Evolutionary conservation across 2,329 filamentous ascomycete genomes (phyloP), one percentile per base, ranked within the genome.

Genomic region (Diaporthe sp.): DNA sequence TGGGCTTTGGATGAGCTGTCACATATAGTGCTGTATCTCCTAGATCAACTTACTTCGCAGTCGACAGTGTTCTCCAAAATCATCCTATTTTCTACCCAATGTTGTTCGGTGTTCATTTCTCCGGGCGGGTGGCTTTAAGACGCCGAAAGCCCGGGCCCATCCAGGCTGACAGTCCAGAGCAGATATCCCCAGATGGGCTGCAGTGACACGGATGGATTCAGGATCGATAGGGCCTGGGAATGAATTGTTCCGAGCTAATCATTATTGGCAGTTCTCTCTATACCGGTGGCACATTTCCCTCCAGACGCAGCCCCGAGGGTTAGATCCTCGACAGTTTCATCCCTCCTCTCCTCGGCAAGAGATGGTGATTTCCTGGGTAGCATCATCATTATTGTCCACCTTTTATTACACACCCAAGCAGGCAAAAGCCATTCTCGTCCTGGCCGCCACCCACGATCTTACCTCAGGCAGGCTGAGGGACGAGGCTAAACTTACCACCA

Each of bases 401-500:
- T 55, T 28, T 34, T 9, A 55, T 55, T 69, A 42, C 31, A 28
- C 17, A 28, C 25, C 37, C 22, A 68, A 53, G 9, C 8, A 25
- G 7, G 62, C 34, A 62, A 70, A n/a, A 28, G n/a, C 65, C 37
- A 42, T 17, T 46, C 49, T 44, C 22, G 28, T 51, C 15, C 62
- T 46, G 34, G 34, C 10, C 25, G 13, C 15, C 19, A 25, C 39
- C 12, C 39, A 22, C 44, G 4, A 53, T 37, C 46, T 49, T 25
- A 22, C 19, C 61, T 72, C 58, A 73, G 13, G 71, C 62, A 51
- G 74, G 51, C 62, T 74, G 22, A 58, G 81, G 84, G 31, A 80
- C 77, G 51, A 84, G 78, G 17, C 78, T 79, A 22, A 84, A 81
- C 69, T 79, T 82, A 39, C 86, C 87, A 76, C 89, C 88, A 42